Base-by-base conservation (phyloP, 306 rosid species). In the Ormosia semicastrata region DNA sequence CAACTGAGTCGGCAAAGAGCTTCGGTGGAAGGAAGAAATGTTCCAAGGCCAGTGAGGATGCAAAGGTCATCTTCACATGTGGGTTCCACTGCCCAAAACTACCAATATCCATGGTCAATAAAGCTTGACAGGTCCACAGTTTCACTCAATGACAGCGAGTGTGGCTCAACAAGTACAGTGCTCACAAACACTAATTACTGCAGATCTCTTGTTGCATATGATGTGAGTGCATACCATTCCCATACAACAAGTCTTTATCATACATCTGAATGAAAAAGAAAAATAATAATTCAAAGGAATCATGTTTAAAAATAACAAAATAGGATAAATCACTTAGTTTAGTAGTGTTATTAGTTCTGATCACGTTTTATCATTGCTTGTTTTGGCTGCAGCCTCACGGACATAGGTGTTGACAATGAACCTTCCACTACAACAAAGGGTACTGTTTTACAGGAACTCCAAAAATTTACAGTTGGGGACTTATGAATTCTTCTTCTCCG, bases 11-110 rank as follows among this genome's bases (percentile, higher is more conserved):
- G 95, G 41, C 67, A 95, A 62, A 90, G 95, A 82, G 71, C 77
- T 1, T 91, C 97, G 0, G 58, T 90, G 70, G 98, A 92, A 85
- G 97, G 95, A 37, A 88, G 95, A 78, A 90, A 90, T 57, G 90
- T 93, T 11, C 99, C 98, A 2, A 88, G 94, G 76, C 93, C 94
- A 1, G 87, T 93, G 84, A 84, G 85, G 86, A 95, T 95, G 99
- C 94, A 92, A 75, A 78, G 99, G 69, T 95, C 98, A 43, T 89
- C 98, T 46, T 95, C 98, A 2, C 98, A 93, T 74, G 91, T 95
- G 37, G 93, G 96, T 47, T 64, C 89, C 3, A 75, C 91, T 2
- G 90, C 91, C 3, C 88, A 93, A 41, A 87, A 81, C 82, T 92
- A 92, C 76, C 92, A 89, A 14, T 90, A 86, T 77, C 99, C 98